These are phyloP conservation scores for Cyanidiococcus yangmingshanensis DNA, from an alignment of 23 red algal genomes.

Conservation along the genomic window DNA sequence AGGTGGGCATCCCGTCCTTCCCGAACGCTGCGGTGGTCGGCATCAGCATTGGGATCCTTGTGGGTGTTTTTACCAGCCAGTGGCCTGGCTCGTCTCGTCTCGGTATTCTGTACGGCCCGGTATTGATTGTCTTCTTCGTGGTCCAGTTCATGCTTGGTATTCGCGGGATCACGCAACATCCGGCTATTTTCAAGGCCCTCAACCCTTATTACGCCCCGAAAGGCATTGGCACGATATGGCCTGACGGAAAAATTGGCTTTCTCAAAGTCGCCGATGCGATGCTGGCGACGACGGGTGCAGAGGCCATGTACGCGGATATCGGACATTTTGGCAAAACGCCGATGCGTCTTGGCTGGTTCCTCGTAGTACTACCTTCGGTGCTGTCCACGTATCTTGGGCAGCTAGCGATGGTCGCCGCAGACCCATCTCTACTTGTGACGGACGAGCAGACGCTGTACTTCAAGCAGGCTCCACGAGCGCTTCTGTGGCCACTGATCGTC, in stretches of 20 bases:
- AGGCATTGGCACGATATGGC: conserved; percentile 20
- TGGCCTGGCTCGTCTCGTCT: conserved; percentile 7
- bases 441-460: conserved; percentile 17
- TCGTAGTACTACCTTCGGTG: conserved; percentile 19
- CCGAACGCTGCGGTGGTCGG: conserved; percentile 1
- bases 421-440: neutral
- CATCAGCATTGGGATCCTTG: conserved; percentile 11
- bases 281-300: neutral
- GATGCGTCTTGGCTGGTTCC: conserved; percentile 11
- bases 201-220: conserved; percentile 28
- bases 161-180: conserved; percentile 16
- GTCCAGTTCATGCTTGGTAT: neutral
- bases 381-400: conserved; percentile 21
- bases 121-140: conserved; percentile 15
- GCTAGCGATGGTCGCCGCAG: neutral
- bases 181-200: conserved; percentile 24
- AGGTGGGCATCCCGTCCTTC: conserved; percentile 17
- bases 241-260: conserved; percentile 25
- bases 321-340: conserved; percentile 22
- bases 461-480: neutral
- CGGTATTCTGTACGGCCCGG: conserved; percentile 22
- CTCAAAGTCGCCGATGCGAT: conserved; percentile 22
- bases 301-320: conserved; percentile 28
- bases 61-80: neutral
- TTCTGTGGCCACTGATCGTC: conserved; percentile 21